phyloP scores from a whole-genome alignment of 2,329 filamentous ascomycete genomes.

The Cytospora piceae region DNA sequence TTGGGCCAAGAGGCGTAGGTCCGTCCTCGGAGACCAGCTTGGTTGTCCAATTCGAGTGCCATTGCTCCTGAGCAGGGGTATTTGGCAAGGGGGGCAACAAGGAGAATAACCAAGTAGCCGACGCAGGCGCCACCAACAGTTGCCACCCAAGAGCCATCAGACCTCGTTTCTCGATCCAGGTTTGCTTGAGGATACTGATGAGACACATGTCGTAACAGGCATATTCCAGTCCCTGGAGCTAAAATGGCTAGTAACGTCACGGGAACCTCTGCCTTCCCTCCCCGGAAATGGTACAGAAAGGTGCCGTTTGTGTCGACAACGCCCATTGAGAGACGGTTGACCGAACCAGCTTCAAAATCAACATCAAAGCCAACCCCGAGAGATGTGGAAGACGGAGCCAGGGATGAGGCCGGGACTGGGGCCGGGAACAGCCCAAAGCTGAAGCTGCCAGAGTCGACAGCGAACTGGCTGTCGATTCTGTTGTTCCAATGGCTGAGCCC shows the following conservation, averaged over 20 bases:
- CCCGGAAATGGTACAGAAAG: conserved; percentile 39
- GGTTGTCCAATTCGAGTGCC: neutral
- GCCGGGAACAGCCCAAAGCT: conserved; percentile 18
- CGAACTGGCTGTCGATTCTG: conserved; percentile 33
- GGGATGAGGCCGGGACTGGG: conserved; percentile 16
- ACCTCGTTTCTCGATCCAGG: conserved; percentile 13
- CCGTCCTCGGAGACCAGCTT: conserved; percentile 20
- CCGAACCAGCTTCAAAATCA: conserved; percentile 15
- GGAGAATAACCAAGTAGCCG: conserved; percentile 16
- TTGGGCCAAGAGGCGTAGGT: conserved; percentile 4
- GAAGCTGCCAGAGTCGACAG: conserved; percentile 32
- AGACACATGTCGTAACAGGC: conserved; percentile 15
- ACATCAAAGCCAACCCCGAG: conserved; percentile 3
- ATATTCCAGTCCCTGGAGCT: conserved; percentile 10
- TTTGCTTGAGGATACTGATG: conserved; percentile 18
- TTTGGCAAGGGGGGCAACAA: conserved; percentile 4
- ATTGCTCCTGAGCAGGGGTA: conserved; percentile 13
- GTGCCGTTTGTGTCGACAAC: conserved; percentile 38
- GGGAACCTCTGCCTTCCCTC: conserved; percentile 35
- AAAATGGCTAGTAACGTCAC: conserved; percentile 34
- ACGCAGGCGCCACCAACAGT: conserved; percentile 12
- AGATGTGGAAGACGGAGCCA: conserved; percentile 9
- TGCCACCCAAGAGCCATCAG: conserved; percentile 10
- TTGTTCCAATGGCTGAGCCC: conserved; percentile 35
- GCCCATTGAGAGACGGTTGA: conserved; percentile 33